Percentiles rank a stretch among this genome's conserved stretches.
Conservation (phyloP, 768 basidiomycete species). For the Suillus plorans region DNA sequence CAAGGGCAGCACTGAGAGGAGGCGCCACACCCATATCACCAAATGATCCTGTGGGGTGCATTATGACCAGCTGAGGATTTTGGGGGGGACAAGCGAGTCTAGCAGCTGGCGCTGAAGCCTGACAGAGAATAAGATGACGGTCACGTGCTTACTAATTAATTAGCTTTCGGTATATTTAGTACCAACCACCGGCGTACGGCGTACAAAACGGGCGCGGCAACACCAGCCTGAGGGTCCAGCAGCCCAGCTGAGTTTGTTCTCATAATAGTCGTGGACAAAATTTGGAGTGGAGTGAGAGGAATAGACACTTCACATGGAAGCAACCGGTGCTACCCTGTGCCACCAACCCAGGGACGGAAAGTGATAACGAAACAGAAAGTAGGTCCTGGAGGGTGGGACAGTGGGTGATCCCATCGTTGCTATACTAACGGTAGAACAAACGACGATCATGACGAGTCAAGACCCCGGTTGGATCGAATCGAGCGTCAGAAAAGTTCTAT, state of each 20-base stretch:
- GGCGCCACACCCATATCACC: slow-evolving; percentile 57
- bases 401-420: background rate
- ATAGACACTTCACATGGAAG: too few relatives aligned
- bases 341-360: background rate
- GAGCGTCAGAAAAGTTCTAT: background rate
- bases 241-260: too few relatives aligned
- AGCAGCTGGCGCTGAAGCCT: too few relatives aligned
- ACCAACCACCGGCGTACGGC: too few relatives aligned
- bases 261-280: too few relatives aligned
- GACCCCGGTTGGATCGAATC: background rate
- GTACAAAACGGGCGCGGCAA: too few relatives aligned
- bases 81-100: background rate
- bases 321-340: too few relatives aligned
- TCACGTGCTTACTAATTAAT: too few relatives aligned
- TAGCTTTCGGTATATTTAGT: too few relatives aligned
- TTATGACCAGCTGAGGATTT: slow-evolving; percentile 22
- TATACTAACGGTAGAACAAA: background rate
- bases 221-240: too few relatives aligned
- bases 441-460: background rate
- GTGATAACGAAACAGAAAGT: background rate
- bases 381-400: background rate
- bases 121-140: too few relatives aligned
- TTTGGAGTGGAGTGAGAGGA: too few relatives aligned
- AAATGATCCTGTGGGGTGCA: slow-evolving; percentile 39
- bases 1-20: slow-evolving; percentile 62